Evolutionary conservation across 805 yeast species (phyloP), one percentile per base, ranked within the genome.

Genomic region (Ogataea henricii): DNA sequence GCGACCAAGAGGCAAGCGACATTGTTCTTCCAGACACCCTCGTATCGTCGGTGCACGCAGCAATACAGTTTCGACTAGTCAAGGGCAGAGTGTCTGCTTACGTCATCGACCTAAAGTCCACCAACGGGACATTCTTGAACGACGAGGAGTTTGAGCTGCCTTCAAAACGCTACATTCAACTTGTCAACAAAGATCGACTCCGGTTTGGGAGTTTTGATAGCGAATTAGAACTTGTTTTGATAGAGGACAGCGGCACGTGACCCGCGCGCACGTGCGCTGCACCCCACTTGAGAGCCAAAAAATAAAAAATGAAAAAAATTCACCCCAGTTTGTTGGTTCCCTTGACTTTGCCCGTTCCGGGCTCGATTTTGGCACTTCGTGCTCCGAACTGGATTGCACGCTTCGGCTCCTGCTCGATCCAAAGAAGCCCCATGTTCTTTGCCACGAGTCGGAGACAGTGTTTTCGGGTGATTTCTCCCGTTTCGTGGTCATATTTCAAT

Each of bases 331-430:
- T 57, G 57, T 85, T 94, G 0, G 91, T 86, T 0, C 98, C 98
- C 58, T 82, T 85, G 34, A 78, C 72, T 56, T 81, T 85, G 3
- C 91, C 85, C 37, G 85, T 79, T 1, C 92, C 92, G 3, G 82
- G 74, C 52, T 87, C 91, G 85, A 94, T 82, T 65, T 92, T 95
- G 1, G 99, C 99, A 62, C 96, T 85, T 53, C 87, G 83, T 0
- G 98, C 88, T 0, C 99, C 99, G 66, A 94, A 94, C 62, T 94
- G 99, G 51, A 94, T 90, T 0, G 99, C 99, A 40, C 99, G 73
- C 62, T 94, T 94, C 1, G 86, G 81, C 61, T 94, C 98, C 18
- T 73, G 70, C 14, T 81, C 69, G 0, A 90, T 94, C 63, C 74
- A 76, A 0, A 53, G 62, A 16, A 85, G 54, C 0, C 57, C 63